A percentile compares a stretch with the other conserved stretches of the same genome.
These are phyloP conservation scores for Kappamyces sp. DNA, from an alignment of 192 early-diverging fungal genomes.

Conservation along the genomic window DNA sequence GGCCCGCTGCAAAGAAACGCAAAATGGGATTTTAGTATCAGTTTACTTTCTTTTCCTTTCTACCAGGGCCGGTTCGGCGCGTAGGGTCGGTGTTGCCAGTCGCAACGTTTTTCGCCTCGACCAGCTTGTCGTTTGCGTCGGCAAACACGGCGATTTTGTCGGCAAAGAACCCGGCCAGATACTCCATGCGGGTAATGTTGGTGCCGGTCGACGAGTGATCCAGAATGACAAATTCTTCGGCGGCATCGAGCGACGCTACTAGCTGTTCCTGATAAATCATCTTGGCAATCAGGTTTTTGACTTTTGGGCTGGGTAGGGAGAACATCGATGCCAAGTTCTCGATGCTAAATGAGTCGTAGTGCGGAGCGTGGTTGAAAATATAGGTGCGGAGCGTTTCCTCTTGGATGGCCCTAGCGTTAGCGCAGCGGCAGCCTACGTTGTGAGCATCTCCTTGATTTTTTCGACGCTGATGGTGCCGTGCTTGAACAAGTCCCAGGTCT, in stretches of 20 bases:
- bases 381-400: conserved; percentile 95
- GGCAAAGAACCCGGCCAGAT: conserved; percentile 76
- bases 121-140: conserved; percentile 85
- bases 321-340: conserved; percentile 85
- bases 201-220: conserved; percentile 48
- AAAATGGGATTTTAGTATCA: too few species aligned
- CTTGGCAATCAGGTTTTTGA: conserved; percentile 76
- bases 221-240: conserved; percentile 71
- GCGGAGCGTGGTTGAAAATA: conserved; percentile 84
- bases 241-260: conserved; percentile 80
- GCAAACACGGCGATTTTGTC: conserved; percentile 83
- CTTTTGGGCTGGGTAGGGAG: conserved; percentile 56
- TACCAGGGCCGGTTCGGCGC: too few species aligned
- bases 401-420: conserved; percentile 72
- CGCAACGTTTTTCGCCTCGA: conserved; percentile 48
- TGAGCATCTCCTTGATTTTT: conserved; percentile 88
- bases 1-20: too few species aligned
- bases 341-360: conserved; percentile 85
- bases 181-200: conserved; percentile 69
- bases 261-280: conserved; percentile 95
- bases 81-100: not conserved
- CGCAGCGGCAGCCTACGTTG: conserved; percentile 23
- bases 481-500: conserved; percentile 82
- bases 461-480: conserved; percentile 60
- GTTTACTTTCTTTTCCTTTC: too few species aligned